Percentiles rank a stretch among this genome's conserved stretches.
Evolutionary conservation across 106 monocot genomes (phyloP).

Genomic region (Dendrobium chrysotoxum): DNA sequence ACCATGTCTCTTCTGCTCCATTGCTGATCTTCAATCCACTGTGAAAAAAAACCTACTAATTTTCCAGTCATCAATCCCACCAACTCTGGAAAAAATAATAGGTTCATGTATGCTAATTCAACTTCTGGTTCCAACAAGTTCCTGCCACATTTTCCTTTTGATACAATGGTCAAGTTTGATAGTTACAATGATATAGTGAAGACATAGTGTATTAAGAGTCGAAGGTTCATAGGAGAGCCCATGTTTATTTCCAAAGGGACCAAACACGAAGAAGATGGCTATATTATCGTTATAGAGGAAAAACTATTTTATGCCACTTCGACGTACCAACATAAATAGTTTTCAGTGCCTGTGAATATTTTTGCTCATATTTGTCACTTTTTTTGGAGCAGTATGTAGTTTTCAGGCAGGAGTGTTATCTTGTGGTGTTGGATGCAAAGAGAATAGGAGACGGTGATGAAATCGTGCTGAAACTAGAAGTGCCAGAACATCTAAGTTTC

Average conservation of each 20-base stretch:
- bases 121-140: conserved; percentile 34
- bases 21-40: conserved; percentile 20
- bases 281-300: conserved; percentile 72
- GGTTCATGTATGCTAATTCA: conserved; percentile 39
- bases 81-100: conserved; percentile 43
- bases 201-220: conserved; percentile 46
- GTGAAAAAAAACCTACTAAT: conserved; percentile 46
- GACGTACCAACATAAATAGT: too few relatives aligned
- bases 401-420: conserved; percentile 52
- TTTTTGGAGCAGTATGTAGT: conserved; percentile 65
- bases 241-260: conserved; percentile 38
- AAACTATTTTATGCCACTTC: too few relatives aligned
- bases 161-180: conserved; percentile 54
- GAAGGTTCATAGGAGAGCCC: conserved; percentile 78
- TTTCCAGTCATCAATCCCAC: conserved; percentile 70
- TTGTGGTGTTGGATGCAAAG: conserved; percentile 71
- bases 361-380: not conserved
- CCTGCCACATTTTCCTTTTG: conserved; percentile 74
- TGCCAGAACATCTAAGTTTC: conserved; percentile 65
- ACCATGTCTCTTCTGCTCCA: conserved; percentile 13
- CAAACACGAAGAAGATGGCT: conserved; percentile 63
- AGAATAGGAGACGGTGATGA: conserved; percentile 45
- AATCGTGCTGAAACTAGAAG: conserved; percentile 67
- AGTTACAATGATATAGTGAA: conserved; percentile 18
- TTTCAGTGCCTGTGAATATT: too few relatives aligned